A percentile compares a stretch with the other conserved stretches of the same genome.
phyloP scores from a whole-genome alignment of 2,329 filamentous ascomycete genomes.

The Fusarium albosuccineum region DNA sequence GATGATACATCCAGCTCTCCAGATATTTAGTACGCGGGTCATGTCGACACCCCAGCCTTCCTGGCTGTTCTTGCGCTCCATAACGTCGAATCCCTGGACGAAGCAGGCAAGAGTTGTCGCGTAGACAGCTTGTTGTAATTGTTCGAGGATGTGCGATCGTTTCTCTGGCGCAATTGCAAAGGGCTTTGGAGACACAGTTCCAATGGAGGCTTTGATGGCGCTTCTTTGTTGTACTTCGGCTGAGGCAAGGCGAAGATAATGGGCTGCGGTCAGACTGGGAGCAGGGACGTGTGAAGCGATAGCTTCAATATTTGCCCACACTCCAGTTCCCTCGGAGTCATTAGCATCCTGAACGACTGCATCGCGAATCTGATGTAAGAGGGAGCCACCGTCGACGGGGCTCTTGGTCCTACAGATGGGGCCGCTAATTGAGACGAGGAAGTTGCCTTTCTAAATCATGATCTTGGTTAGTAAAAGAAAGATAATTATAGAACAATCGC shows the following conservation, averaged over 20 bases:
- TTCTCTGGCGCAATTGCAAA: not conserved
- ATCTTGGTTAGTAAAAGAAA: not conserved
- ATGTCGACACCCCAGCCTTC: conserved; percentile 72
- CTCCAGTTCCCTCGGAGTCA: conserved; percentile 74
- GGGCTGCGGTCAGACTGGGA: conserved; percentile 72
- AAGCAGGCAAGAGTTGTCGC: conserved; percentile 72
- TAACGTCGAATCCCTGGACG: conserved; percentile 75
- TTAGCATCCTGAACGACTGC: conserved; percentile 79
- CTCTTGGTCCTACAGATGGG: conserved; percentile 69
- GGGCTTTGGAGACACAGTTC: not conserved
- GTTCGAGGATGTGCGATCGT: conserved; percentile 60
- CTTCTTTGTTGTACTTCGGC: conserved; percentile 70
- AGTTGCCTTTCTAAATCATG: conserved; percentile 59
- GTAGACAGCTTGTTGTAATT: conserved; percentile 72
- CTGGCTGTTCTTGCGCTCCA: conserved; percentile 68
- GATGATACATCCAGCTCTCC: conserved; percentile 80
- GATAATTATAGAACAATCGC: not conserved
- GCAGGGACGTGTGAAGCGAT: conserved; percentile 72
- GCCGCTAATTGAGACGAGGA: conserved; percentile 72
- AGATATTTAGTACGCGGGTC: conserved; percentile 68
- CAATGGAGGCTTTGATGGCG: conserved; percentile 53
- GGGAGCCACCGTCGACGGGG: conserved; percentile 56
- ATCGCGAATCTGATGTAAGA: conserved; percentile 73
- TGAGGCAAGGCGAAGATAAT: conserved; percentile 73
- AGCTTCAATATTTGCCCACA: conserved; percentile 74